These are phyloP conservation scores for Globisporangium ultimum DNA, from an alignment of 352 stramenopile species.

Conservation along the genomic window DNA sequence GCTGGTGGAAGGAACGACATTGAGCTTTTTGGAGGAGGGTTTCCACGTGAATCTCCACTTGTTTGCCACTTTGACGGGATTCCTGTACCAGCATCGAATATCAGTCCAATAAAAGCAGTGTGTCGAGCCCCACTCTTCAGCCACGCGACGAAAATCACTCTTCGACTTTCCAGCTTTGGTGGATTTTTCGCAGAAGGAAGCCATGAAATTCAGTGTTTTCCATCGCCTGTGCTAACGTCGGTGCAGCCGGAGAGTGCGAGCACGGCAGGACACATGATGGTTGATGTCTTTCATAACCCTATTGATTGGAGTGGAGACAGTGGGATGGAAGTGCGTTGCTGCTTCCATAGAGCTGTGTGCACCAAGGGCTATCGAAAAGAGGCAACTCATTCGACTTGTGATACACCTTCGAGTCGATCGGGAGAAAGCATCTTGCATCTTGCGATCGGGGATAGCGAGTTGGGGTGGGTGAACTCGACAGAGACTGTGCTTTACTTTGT, in stretches of 20 bases:
- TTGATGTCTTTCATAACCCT: constrained; percentile 13
- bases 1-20: constrained; percentile 13
- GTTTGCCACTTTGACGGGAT: constrained; percentile 36
- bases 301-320: constrained; percentile 10
- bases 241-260: constrained; percentile 19
- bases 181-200: constrained; percentile 20
- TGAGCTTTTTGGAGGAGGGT: constrained; percentile 28
- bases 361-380: constrained; percentile 14
- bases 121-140: constrained; percentile 27
- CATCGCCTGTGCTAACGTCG: constrained; percentile 16
- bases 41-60: constrained; percentile 23
- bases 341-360: constrained; percentile 22
- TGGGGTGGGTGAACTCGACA: constrained; percentile 30
- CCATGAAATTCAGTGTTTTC: constrained; percentile 15
- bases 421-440: constrained; percentile 18
- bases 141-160: constrained; percentile 10
- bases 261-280: constrained; percentile 11
- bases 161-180: constrained; percentile 32
- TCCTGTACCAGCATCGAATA: constrained; percentile 22
- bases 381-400: constrained; percentile 17
- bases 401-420: constrained; percentile 13
- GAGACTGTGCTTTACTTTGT: constrained; percentile 24
- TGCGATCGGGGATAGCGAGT: constrained; percentile 10
- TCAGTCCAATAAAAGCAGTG: constrained; percentile 25
- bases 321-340: constrained; percentile 23